Percentiles rank a stretch among this genome's conserved stretches.
phyloP scores from a whole-genome alignment of 352 stramenopile species.

The Synura sp. region DNA sequence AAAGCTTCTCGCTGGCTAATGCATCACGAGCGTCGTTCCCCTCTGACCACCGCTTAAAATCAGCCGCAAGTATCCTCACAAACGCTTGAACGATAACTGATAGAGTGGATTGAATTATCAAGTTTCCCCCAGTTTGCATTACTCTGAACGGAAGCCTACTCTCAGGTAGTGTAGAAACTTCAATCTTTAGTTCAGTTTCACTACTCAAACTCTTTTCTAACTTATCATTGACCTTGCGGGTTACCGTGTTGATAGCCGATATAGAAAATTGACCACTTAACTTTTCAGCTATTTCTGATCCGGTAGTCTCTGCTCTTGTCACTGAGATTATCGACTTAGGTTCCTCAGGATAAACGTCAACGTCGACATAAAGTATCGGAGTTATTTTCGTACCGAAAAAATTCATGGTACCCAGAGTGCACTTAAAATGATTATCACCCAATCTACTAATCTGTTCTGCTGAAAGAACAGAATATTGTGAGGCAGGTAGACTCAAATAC shows the following conservation, averaged over 20 bases:
- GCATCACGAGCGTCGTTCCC: not conserved
- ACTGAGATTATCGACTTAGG: not conserved
- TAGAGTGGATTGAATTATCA: constrained; percentile 13
- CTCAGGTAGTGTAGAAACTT: not conserved
- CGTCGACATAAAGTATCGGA: not conserved
- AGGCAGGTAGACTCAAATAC: constrained; percentile 1
- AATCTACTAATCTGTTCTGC: not conserved
- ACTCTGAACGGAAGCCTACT: not conserved
- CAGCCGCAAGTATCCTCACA: constrained; percentile 14
- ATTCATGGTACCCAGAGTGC: not conserved
- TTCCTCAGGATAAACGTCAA: not conserved
- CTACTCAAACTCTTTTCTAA: not conserved
- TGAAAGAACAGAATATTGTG: constrained; percentile 28
- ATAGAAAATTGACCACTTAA: constrained; percentile 8
- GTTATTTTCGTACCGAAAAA: constrained; percentile 1
- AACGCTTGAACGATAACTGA: not conserved
- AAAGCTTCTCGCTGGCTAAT: no score
- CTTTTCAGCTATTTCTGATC: not conserved
- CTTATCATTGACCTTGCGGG: not conserved
- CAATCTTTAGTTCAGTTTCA: not conserved
- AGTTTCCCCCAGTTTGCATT: not conserved
- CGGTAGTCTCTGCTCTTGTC: not conserved
- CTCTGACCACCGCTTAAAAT: constrained; percentile 25
- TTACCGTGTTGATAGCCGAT: not conserved
- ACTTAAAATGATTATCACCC: not conserved